Percentiles rank a stretch among this genome's conserved stretches.
phyloP scores from a whole-genome alignment of 495 filamentous ascomycete genomes.

The Daldinia vernicosa region DNA sequence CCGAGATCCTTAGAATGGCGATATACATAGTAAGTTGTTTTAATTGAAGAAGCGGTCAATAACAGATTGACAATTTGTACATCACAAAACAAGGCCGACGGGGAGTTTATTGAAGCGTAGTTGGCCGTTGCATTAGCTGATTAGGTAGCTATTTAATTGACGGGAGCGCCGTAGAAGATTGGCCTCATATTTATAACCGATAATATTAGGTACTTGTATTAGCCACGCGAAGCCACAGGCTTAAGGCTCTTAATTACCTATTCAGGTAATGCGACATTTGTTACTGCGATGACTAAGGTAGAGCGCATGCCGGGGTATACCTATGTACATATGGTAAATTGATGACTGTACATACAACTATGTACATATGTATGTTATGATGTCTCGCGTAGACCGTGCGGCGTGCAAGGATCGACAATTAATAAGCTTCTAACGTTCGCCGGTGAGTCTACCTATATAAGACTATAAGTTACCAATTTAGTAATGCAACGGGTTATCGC shows the following conservation, averaged over 20 bases:
- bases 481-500: slow-evolving; percentile 25
- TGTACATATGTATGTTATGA: too few relatives aligned
- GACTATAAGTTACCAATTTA: neutral
- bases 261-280: slow-evolving; percentile 3
- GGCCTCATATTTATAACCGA: neutral
- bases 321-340: too few relatives aligned
- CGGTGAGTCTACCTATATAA: slow-evolving; percentile 14
- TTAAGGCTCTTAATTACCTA: neutral
- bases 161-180: neutral
- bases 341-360: too few relatives aligned
- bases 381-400: neutral
- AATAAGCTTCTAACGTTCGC: slow-evolving; percentile 10
- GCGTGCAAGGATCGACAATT: neutral
- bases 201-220: neutral
- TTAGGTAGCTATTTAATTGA: slow-evolving; percentile 11
- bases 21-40: slow-evolving; percentile 6
- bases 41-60: slow-evolving; percentile 31
- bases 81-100: neutral
- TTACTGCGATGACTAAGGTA: neutral
- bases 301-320: neutral
- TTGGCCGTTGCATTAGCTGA: neutral
- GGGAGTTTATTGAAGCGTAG: slow-evolving; percentile 2
- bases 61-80: slow-evolving; percentile 1
- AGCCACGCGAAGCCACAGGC: too few relatives aligned
- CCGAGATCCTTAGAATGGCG: slow-evolving; percentile 1